phyloP scores from a whole-genome alignment of 73 alveolate genomes.

The Blepharisma japonicum region DNA sequence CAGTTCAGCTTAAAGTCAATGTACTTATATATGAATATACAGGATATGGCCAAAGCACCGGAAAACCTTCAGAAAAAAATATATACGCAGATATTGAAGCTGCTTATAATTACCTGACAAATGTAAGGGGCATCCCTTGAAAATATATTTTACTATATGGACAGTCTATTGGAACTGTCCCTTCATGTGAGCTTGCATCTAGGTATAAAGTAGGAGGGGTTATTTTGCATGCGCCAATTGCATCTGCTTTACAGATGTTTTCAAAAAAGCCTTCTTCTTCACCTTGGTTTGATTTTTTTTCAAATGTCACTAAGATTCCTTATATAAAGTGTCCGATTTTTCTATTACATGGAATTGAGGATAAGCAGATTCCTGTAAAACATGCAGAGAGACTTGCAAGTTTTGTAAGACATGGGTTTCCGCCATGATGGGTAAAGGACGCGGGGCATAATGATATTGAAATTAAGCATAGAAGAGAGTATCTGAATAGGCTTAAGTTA shows the following conservation, averaged over 20 bases:
- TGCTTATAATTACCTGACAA: conserved; percentile 38
- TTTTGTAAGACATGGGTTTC: conserved; percentile 7
- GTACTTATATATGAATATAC: conserved; percentile 57
- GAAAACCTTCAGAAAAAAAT: conserved; percentile 54
- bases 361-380: conserved; percentile 29
- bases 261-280: not conserved
- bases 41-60: conserved; percentile 69
- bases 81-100: conserved; percentile 50
- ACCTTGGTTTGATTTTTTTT: conserved; percentile 42
- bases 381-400: conserved; percentile 32
- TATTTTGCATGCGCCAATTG: conserved; percentile 40
- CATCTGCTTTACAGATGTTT: conserved; percentile 39
- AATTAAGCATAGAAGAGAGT: conserved; percentile 37
- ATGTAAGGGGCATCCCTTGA: conserved; percentile 26
- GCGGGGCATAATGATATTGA: conserved; percentile 58
- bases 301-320: conserved; percentile 40
- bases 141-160: conserved; percentile 45
- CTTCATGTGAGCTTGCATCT: conserved; percentile 41
- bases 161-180: conserved; percentile 53
- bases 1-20: conserved; percentile 37
- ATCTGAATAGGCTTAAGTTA: conserved; percentile 32
- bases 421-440: conserved; percentile 33
- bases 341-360: conserved; percentile 53
- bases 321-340: conserved; percentile 41
- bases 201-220: conserved; percentile 34